These are phyloP conservation scores for Nothopassalora personata DNA, from an alignment of 2,329 filamentous ascomycete species.

Conservation along the genomic window DNA sequence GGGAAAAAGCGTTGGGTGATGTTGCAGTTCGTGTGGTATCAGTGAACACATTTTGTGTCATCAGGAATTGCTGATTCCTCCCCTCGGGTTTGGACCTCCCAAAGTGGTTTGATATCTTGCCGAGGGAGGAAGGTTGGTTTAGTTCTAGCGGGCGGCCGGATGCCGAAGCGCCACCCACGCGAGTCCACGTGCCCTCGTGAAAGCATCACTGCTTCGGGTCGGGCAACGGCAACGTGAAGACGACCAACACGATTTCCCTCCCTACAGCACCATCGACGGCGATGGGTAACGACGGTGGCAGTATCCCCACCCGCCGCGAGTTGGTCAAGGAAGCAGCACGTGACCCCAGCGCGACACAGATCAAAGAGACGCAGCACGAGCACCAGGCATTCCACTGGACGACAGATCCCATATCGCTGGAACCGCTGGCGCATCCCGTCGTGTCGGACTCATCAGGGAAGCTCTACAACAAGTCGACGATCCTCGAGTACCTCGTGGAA, in stretches of 20 bases:
- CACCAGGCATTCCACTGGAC: slow-evolving; percentile 82
- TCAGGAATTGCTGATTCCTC: not conserved
- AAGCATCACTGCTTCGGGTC: not conserved
- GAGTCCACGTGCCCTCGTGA: not conserved
- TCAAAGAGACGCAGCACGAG: slow-evolving; percentile 84
- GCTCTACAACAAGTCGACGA: slow-evolving; percentile 90
- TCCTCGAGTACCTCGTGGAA: slow-evolving; percentile 63
- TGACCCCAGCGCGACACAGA: slow-evolving; percentile 71
- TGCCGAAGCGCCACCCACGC: not conserved
- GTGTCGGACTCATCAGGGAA: slow-evolving; percentile 80
- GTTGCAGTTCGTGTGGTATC: not conserved
- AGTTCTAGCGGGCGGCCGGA: not conserved
- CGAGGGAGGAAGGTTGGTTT: not conserved
- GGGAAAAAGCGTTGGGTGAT: not conserved
- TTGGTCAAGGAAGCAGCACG: slow-evolving; percentile 91
- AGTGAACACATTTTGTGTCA: slow-evolving; percentile 2
- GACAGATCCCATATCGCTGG: slow-evolving; percentile 79
- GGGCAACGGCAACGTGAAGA: not conserved
- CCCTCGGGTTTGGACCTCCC: not conserved
- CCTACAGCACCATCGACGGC: not conserved
- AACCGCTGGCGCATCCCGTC: slow-evolving; percentile 65
- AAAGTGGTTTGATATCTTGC: not conserved
- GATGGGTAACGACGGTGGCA: slow-evolving; percentile 97
- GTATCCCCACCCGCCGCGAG: slow-evolving; percentile 90
- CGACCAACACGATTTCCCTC: not conserved